Base-by-base conservation (phyloP, 2,329 filamentous ascomycete species). In the Didymella lethalis region DNA sequence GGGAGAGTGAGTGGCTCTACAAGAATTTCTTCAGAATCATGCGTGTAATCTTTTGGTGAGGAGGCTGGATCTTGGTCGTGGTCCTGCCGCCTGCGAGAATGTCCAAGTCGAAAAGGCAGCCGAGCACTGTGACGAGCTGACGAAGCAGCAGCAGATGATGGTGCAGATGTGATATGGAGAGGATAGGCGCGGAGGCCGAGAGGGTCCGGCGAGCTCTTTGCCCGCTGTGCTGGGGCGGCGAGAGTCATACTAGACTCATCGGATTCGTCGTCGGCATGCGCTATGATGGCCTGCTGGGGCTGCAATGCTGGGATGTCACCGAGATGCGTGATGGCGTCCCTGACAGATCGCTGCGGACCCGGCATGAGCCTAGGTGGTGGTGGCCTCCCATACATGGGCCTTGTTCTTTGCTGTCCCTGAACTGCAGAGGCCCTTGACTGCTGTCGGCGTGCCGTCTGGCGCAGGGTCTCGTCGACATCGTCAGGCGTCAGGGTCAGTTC, bases 401-500 rank as follows among this genome's bases (percentile, higher is more conserved):
- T 57, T 18, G 45, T 53, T 18, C 53, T 32, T 31, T 50, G 63
- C 41, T 51, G 47, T 18, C 23, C 38, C 20, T 44, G 23, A 2
- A 43, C 29, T 54, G 56, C 28, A 52, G 48, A 10, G 25, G 61
- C 18, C 29, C 47, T 48, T 25, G 38, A 14, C 16, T 62, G 51
- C 16, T 67, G 71, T 50, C 68, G 68, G 16, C 62, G 64, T 52
- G 71, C 67, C 55, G 77, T 70, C 45, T 72, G 71, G 32, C 69
- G 68, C 36, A 69, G 66, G 14, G 72, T 72, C 31, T 75, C 73
- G 4, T 78, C 72, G 43, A 77, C 62, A 56, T 78, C 74, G 7
- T 73, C 74, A 8, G 75, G 62, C 8, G 74, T 75, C 64, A 78
- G 50, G 20, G 68, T 70, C 40, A 78, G 73, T 62, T 77, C 76